These are phyloP conservation scores for Aspergillus fischeri DNA, from an alignment of 2,329 filamentous ascomycete species.

Conservation along the genomic window DNA sequence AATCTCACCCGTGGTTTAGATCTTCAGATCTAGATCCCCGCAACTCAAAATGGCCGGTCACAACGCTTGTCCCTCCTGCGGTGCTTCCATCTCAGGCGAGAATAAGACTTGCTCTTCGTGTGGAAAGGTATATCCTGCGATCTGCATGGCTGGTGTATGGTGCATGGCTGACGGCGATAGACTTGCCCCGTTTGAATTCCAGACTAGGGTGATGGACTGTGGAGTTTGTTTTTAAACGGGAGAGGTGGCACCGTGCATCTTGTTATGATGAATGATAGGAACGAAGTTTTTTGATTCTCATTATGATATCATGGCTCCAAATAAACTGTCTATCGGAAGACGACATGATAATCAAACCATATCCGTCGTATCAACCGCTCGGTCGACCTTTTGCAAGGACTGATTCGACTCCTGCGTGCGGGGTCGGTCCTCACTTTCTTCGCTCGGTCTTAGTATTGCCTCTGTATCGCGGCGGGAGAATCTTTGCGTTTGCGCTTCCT, in stretches of 20 bases:
- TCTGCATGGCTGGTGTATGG: not conserved
- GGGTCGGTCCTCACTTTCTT: slow-evolving; percentile 3
- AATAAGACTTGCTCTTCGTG: slow-evolving; percentile 28
- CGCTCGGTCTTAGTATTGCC: slow-evolving; percentile 10
- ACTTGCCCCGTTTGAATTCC: slow-evolving; percentile 17
- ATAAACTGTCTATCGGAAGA: not conserved
- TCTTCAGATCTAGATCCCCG: not conserved
- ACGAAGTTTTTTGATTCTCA: not conserved
- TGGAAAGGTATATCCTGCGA: slow-evolving; percentile 17
- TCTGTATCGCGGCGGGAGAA: slow-evolving; percentile 3
- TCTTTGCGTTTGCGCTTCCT: slow-evolving; percentile 8
- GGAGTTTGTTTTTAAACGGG: not conserved
- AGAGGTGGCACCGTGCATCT: not conserved
- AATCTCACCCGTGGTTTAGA: not conserved
- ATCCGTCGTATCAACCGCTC: slow-evolving; percentile 3
- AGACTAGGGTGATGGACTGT: not conserved
- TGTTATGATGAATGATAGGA: not conserved
- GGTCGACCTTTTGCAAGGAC: not conserved
- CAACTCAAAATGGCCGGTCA: slow-evolving; percentile 20
- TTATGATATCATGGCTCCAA: not conserved
- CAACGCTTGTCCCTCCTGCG: slow-evolving; percentile 24
- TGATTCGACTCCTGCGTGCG: not conserved
- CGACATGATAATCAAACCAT: slow-evolving; percentile 7
- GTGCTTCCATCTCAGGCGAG: slow-evolving; percentile 19
- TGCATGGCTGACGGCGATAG: slow-evolving; percentile 7